Conservation (phyloP, 257 asterid genomes). For the Plectranthus barbatus region DNA sequence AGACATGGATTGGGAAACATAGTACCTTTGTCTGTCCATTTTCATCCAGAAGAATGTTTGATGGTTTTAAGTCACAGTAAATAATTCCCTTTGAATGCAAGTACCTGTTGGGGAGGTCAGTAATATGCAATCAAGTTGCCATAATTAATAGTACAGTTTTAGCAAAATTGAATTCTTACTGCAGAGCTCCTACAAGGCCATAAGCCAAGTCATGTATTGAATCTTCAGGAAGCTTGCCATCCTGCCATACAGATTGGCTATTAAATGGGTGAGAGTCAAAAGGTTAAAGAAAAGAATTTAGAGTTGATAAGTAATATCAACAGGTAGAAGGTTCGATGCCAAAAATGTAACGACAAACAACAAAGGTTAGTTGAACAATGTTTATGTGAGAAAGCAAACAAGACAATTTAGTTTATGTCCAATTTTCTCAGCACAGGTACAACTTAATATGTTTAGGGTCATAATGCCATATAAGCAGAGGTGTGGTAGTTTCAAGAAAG, state of each 20-base stretch:
- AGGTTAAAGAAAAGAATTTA: not conserved
- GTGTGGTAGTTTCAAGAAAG: not conserved
- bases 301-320: not conserved
- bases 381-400: constrained; percentile 4
- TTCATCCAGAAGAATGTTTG: constrained; percentile 86
- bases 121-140: constrained; percentile 6
- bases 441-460: not conserved
- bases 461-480: not conserved
- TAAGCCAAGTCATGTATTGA: constrained; percentile 77
- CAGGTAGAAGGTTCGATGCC: not conserved
- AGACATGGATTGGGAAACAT: not conserved
- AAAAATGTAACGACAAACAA: not conserved
- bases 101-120: constrained; percentile 43
- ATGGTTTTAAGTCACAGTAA: constrained; percentile 90
- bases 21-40: constrained; percentile 92
- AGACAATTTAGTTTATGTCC: not conserved
- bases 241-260: constrained; percentile 48
- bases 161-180: constrained; percentile 49
- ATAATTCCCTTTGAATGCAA: constrained; percentile 92
- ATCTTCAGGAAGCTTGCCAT: constrained; percentile 92
- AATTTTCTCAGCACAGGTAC: constrained; percentile 1
- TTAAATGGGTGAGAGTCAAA: constrained; percentile 1
- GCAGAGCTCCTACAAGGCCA: constrained; percentile 80
- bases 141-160: constrained; percentile 4
- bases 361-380: no score